Percentiles rank a stretch among this genome's conserved stretches.
phyloP scores from a whole-genome alignment of 1,284 basidiomycete genomes.

The Singerocomus inundabilis region DNA sequence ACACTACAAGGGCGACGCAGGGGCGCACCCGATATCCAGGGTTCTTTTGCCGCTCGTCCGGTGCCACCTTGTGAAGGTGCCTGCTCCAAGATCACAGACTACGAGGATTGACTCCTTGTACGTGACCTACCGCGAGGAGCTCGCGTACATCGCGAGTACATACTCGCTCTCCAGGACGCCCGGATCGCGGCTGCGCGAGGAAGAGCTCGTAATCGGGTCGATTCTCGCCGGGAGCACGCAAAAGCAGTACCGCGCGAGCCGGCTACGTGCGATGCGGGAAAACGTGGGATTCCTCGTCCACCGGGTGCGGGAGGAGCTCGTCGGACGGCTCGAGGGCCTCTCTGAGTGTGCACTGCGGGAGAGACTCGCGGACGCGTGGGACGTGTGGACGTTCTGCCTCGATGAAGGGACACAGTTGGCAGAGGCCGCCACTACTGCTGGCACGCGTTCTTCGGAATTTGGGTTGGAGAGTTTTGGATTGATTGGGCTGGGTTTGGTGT shows the following conservation, averaged over 20 bases:
- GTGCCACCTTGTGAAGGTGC: constrained; percentile 34
- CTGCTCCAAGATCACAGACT: constrained; percentile 32
- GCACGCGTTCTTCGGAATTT: too few relatives aligned
- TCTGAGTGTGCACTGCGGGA: constrained; percentile 36
- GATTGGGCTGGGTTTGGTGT: constrained; percentile 57
- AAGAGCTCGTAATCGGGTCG: constrained; percentile 70
- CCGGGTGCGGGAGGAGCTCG: constrained; percentile 47
- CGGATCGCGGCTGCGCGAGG: constrained; percentile 58
- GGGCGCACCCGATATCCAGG: constrained; percentile 49
- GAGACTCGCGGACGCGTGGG: constrained; percentile 57
- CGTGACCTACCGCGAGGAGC: constrained; percentile 56
- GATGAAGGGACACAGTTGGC: too few relatives aligned
- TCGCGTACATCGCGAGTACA: constrained; percentile 66
- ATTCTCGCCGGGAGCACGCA: constrained; percentile 67
- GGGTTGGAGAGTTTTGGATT: constrained; percentile 69
- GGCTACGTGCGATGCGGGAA: constrained; percentile 60
- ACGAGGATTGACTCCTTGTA: constrained; percentile 43
- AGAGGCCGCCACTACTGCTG: too few relatives aligned
- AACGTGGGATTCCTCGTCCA: constrained; percentile 54
- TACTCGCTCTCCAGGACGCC: constrained; percentile 62
- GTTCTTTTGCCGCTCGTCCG: constrained; percentile 43
- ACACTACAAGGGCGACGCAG: constrained; percentile 21
- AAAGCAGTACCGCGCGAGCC: constrained; percentile 55
- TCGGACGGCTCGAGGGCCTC: constrained; percentile 30
- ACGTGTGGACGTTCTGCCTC: constrained; percentile 57